phyloP scores from a whole-genome alignment of 306 rosid species.

The Clitoria ternatea region DNA sequence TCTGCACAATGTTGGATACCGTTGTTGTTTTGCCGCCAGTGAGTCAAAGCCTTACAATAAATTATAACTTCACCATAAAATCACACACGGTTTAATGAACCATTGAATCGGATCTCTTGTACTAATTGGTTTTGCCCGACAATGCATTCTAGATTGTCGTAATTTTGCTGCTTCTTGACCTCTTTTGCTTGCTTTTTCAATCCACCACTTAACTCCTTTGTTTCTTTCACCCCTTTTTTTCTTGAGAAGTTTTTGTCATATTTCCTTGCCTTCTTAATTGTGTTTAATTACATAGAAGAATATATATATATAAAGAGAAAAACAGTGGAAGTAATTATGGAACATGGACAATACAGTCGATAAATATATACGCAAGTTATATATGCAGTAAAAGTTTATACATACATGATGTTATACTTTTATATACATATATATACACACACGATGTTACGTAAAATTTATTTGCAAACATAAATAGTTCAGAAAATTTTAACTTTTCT shows the following conservation, averaged over 20 bases:
- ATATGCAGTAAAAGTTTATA: neutral
- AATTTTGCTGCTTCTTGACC: neutral
- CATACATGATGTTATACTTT: too few species aligned
- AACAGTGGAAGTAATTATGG: neutral
- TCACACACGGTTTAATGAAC: neutral
- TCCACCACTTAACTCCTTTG: neutral
- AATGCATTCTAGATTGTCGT: neutral
- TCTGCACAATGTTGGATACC: neutral
- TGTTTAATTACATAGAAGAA: neutral
- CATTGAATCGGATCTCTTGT: neutral
- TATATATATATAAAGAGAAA: neutral
- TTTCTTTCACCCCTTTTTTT: neutral
- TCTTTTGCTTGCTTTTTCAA: neutral
- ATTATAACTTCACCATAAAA: neutral
- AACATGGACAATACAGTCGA: neutral
- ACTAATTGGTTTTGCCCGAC: conserved; percentile 8
- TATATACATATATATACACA: too few species aligned
- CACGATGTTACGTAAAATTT: too few species aligned
- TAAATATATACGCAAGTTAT: too few species aligned
- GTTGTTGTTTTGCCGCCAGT: neutral
- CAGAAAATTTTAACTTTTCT: too few species aligned
- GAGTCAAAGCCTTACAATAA: conserved; percentile 20
- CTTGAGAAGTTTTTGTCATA: neutral
- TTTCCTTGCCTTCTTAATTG: neutral
- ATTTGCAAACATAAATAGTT: neutral